Base-by-base conservation (phyloP, 805 yeast species). In the Saturnispora hagleri region DNA sequence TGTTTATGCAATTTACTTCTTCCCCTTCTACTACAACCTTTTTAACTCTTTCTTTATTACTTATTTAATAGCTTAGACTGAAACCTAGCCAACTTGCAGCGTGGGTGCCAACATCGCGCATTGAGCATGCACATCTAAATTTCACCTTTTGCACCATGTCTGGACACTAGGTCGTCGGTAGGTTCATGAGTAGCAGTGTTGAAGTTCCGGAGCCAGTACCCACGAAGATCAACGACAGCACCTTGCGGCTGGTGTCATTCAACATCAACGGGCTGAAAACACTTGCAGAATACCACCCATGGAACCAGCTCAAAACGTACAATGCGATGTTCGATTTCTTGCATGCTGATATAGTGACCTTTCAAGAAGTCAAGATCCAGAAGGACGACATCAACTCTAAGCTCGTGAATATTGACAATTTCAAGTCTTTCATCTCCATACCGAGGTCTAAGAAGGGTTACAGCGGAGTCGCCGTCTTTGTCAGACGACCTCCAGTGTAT, bases 381-480 rank as follows among this genome's bases (percentile, higher is more conserved):
- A 62, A 69, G n/a, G 62, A 64, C 28, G 77, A 76, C 51, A 60
- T 82, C 2, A 71, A 76, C 18, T 47, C 52, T 4, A 47, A 53
- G 5, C 55, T 66, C 4, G 68, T 64, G 2, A 55, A 57, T 47
- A 80, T 67, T 81, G 80, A 73, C 1, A 80, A 81, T 1, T 91
- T 75, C 61, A 69, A 74, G 24, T 73, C 86, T 2, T 91, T 81
- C 59, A 77, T 89, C 34, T 73, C 91, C 0, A 69, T 89, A 12
- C 95, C 97, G 0, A 64, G 63, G 10, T 52, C 62, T 2, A 86
- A 81, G 62, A 86, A 81, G 61, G 98, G 98, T 0, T 93, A 93
- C 64, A 79, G 91, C 51, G 99, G 99, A 0, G 97, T 91, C 1
- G 95, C 90, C 0, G 77, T 91, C 3, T 91, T 87, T 67, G 74